phyloP scores from a whole-genome alignment of 2,329 filamentous ascomycete genomes.

The Cladosporium halotolerans region DNA sequence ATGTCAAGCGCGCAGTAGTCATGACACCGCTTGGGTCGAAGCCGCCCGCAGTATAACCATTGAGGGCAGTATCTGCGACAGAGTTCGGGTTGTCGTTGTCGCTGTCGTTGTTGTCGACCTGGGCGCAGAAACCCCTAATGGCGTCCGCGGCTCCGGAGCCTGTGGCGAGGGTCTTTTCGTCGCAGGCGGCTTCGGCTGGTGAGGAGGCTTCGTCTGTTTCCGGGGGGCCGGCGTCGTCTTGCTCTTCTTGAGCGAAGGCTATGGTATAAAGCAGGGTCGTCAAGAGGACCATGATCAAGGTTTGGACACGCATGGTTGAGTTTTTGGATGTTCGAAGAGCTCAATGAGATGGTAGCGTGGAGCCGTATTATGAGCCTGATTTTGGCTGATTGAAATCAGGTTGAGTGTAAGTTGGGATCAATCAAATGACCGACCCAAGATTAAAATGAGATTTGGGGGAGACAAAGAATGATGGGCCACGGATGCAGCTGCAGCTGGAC shows the following conservation, averaged over 20 bases:
- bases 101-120: constrained; percentile 5
- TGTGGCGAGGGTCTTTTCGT: neutral
- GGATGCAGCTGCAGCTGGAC: too few relatives aligned
- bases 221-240: neutral
- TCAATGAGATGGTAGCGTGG: too few relatives aligned
- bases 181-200: neutral
- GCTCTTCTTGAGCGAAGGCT: neutral
- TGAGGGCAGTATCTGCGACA: neutral
- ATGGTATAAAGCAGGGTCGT: neutral
- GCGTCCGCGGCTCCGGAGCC: constrained; percentile 4
- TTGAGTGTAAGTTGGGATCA: too few relatives aligned
- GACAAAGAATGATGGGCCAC: neutral
- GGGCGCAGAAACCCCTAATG: constrained; percentile 4
- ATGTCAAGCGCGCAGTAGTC: neutral
- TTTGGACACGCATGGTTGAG: neutral
- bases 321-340: neutral
- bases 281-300: neutral
- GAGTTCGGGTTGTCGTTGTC: neutral
- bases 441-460: too few relatives aligned
- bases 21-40: constrained; percentile 4
- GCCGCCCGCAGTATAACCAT: constrained; percentile 1
- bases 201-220: neutral
- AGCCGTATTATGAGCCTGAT: too few relatives aligned
- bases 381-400: too few relatives aligned
- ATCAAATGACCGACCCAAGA: too few relatives aligned